These are phyloP conservation scores for Aspergillus sp. DNA, from an alignment of 2,329 filamentous ascomycete species.

Conservation along the genomic window DNA sequence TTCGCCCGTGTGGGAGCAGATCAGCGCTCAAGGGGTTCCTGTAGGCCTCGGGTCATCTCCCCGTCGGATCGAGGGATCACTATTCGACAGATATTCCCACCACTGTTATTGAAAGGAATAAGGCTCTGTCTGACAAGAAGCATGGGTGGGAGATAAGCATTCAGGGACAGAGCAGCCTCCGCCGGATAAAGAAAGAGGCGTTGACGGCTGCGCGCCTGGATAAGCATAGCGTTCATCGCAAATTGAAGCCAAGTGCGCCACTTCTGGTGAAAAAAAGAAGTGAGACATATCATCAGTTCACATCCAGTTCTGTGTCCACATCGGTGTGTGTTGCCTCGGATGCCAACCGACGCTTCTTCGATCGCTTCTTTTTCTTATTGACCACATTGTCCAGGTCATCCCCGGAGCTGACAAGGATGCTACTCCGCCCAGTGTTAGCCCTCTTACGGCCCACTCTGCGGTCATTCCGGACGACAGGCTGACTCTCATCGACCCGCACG, in stretches of 20 bases:
- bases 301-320: slow-evolving; percentile 7
- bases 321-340: slow-evolving; percentile 4
- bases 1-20: background rate
- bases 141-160: too few species aligned
- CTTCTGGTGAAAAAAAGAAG: slow-evolving; percentile 1
- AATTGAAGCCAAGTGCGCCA: background rate
- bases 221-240: too few species aligned
- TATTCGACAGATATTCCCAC: too few species aligned
- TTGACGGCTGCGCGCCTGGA: too few species aligned
- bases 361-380: slow-evolving; percentile 15
- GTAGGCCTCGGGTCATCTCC: background rate
- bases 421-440: slow-evolving; percentile 18
- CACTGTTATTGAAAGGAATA: too few species aligned
- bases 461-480: slow-evolving; percentile 3
- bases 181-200: too few species aligned
- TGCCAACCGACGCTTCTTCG: slow-evolving; percentile 27
- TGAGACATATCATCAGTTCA: background rate
- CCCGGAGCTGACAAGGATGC: slow-evolving; percentile 21
- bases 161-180: too few species aligned
- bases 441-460: slow-evolving; percentile 18
- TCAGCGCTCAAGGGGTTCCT: background rate
- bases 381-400: slow-evolving; percentile 20
- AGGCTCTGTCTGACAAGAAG: too few species aligned
- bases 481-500: slow-evolving; percentile 22
- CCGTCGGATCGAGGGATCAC: too few species aligned